A percentile compares a stretch with the other conserved stretches of the same genome.
These are phyloP conservation scores for Hypericum androsaemum DNA, from an alignment of 345 rosid genomes.

Conservation along the genomic window DNA sequence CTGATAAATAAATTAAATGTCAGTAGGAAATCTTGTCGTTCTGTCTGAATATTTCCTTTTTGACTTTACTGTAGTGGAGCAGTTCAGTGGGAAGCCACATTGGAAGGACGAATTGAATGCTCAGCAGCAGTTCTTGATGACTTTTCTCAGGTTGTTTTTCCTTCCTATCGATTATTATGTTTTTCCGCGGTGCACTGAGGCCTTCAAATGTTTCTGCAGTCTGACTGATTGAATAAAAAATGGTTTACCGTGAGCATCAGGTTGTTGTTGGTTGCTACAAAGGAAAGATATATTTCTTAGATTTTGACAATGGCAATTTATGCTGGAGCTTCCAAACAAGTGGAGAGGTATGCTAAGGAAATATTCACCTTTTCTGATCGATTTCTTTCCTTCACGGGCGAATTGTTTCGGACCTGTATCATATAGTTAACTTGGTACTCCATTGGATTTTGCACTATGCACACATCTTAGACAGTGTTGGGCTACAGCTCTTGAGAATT, in stretches of 20 bases:
- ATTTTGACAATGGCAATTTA: slow-evolving; percentile 50
- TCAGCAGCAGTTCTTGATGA: slow-evolving; percentile 68
- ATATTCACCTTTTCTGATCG: neutral
- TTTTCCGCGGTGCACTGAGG: slow-evolving; percentile 10
- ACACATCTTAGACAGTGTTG: too few relatives aligned
- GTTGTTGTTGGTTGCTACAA: slow-evolving; percentile 87
- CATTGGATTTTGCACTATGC: too few relatives aligned
- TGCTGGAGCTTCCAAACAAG: slow-evolving; percentile 77
- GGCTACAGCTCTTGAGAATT: too few relatives aligned
- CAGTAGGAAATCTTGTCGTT: slow-evolving; percentile 4
- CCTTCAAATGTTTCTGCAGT: slow-evolving; percentile 7
- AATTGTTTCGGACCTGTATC: neutral
- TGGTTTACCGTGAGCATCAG: slow-evolving; percentile 19
- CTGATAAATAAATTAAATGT: slow-evolving; percentile 4
- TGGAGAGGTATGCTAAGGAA: slow-evolving; percentile 54
- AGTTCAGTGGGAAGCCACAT: slow-evolving; percentile 60
- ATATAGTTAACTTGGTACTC: too few relatives aligned
- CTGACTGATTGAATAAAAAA: too few relatives aligned
- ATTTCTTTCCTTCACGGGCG: neutral
- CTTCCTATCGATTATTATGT: slow-evolving; percentile 11
- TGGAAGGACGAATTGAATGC: slow-evolving; percentile 80
- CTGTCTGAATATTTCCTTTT: slow-evolving; percentile 7
- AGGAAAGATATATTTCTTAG: slow-evolving; percentile 76
- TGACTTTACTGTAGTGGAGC: slow-evolving; percentile 48
- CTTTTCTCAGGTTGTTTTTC: slow-evolving; percentile 62